Percentiles rank a stretch among this genome's conserved stretches.
phyloP scores from a whole-genome alignment of 371 early-diverging fungal species.

The Apophysomyces variabilis region DNA sequence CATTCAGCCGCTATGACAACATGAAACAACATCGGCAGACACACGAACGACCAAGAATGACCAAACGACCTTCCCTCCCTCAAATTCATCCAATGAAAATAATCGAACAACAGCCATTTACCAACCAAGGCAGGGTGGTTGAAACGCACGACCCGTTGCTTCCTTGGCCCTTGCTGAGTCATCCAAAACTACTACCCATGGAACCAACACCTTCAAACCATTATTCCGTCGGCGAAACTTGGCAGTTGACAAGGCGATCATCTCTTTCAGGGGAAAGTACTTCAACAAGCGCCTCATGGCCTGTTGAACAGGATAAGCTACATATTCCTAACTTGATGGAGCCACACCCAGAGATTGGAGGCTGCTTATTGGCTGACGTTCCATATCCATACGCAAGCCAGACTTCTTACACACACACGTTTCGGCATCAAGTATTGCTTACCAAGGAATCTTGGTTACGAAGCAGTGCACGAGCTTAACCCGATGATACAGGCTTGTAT shows the following conservation, averaged over 20 bases:
- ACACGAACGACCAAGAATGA: slow-evolving; percentile 29
- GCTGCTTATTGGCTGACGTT: not conserved
- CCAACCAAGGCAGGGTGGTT: not conserved
- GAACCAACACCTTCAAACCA: not conserved
- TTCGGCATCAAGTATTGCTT: not conserved
- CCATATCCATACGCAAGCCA: not conserved
- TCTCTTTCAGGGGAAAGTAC: slow-evolving; percentile 2
- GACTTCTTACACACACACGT: not conserved
- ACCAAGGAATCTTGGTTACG: slow-evolving; percentile 4
- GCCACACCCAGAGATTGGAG: not conserved
- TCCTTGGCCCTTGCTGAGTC: not conserved
- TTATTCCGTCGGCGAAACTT: not conserved
- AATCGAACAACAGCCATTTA: not conserved
- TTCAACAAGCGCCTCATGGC: not conserved
- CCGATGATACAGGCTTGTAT: not conserved
- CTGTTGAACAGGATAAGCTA: not conserved
- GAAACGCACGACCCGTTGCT: not conserved
- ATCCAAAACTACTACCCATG: not conserved
- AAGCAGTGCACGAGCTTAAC: not conserved
- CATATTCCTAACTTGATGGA: not conserved
- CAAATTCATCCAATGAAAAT: not conserved
- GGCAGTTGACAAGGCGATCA: not conserved
- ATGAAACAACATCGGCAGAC: slow-evolving; percentile 70
- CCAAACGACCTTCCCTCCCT: not conserved
- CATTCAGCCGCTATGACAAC: slow-evolving; percentile 65